Conservation (phyloP, 257 asterid species). For the Coffea eugenioides region DNA sequence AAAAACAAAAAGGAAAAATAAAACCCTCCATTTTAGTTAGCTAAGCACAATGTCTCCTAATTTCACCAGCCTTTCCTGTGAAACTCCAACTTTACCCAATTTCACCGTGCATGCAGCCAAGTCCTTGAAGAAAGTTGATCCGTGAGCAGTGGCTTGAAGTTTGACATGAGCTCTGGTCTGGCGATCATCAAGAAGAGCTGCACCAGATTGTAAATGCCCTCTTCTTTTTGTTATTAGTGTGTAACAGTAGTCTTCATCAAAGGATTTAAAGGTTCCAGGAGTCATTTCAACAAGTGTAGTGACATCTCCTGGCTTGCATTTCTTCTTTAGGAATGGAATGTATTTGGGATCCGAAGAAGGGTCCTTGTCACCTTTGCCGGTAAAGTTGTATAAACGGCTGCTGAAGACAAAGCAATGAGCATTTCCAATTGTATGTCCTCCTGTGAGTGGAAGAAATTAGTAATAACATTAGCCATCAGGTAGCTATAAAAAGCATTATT, state of each 20-base stretch:
- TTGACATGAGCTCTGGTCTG: conserved; percentile 36
- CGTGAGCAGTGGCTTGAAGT: conserved; percentile 19
- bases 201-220: conserved; percentile 46
- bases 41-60: conserved; percentile 44
- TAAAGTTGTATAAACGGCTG: conserved; percentile 58
- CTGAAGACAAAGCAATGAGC: conserved; percentile 52
- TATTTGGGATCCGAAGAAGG: conserved; percentile 53
- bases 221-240: conserved; percentile 37
- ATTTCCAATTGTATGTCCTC: conserved; percentile 33
- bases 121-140: conserved; percentile 35
- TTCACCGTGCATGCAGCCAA: conserved; percentile 47
- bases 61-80: conserved; percentile 51
- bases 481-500: too few relatives aligned
- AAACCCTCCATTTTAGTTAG: conserved; percentile 21
- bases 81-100: conserved; percentile 49
- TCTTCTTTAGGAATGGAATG: conserved; percentile 29
- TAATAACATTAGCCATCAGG: too few relatives aligned
- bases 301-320: conserved; percentile 38
- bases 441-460: too few relatives aligned
- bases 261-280: conserved; percentile 50
- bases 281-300: conserved; percentile 53
- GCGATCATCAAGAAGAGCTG: conserved; percentile 43
- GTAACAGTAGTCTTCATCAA: conserved; percentile 40
- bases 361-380: conserved; percentile 60
- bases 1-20: too few relatives aligned